These are phyloP conservation scores for Yarrowia keelungensis DNA, from an alignment of 805 yeast species.

Conservation along the genomic window DNA sequence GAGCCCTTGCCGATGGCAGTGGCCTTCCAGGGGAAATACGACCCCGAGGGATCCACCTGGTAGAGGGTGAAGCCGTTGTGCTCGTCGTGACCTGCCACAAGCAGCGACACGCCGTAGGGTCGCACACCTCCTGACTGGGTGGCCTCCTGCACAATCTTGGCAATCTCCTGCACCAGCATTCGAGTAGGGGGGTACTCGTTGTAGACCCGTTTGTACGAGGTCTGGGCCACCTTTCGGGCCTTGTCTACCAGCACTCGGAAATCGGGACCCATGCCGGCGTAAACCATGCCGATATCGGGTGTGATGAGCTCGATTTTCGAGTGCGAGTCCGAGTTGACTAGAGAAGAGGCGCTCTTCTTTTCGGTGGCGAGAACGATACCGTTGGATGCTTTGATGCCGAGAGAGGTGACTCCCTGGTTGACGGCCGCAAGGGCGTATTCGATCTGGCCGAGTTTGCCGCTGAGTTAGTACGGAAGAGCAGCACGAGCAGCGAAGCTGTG, in stretches of 20 bases:
- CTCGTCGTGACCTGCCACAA: conserved; percentile 94
- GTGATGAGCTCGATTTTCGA: conserved; percentile 83
- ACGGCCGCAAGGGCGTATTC: conserved; percentile 98
- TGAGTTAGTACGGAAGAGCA: conserved; percentile 47
- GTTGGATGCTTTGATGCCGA: conserved; percentile 93
- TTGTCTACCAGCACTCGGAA: conserved; percentile 92
- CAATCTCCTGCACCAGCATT: conserved; percentile 90
- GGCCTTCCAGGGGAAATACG: conserved; percentile 99
- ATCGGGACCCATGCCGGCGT: conserved; percentile 99
- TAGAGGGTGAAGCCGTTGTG: conserved; percentile 78
- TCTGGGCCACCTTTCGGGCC: conserved; percentile 91
- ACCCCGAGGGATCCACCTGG: conserved; percentile 98
- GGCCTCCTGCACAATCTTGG: conserved; percentile 97
- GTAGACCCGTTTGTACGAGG: conserved; percentile 89
- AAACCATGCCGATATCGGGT: conserved; percentile 95
- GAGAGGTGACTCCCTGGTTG: conserved; percentile 95
- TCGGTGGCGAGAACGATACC: conserved; percentile 98
- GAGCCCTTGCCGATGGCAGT: conserved; percentile 98
- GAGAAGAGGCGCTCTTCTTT: conserved; percentile 80
- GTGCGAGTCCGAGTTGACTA: conserved; percentile 75
- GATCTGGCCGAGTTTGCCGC: conserved; percentile 97
- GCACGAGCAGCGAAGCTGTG: too few species aligned
- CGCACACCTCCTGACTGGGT: conserved; percentile 98
- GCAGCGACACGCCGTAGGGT: conserved; percentile 95
- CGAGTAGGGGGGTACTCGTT: conserved; percentile 98